A percentile compares a stretch with the other conserved stretches of the same genome.
Evolutionary conservation across 208 protist species (phyloP).

Genomic region (Acanthamoeba royreba): DNA sequence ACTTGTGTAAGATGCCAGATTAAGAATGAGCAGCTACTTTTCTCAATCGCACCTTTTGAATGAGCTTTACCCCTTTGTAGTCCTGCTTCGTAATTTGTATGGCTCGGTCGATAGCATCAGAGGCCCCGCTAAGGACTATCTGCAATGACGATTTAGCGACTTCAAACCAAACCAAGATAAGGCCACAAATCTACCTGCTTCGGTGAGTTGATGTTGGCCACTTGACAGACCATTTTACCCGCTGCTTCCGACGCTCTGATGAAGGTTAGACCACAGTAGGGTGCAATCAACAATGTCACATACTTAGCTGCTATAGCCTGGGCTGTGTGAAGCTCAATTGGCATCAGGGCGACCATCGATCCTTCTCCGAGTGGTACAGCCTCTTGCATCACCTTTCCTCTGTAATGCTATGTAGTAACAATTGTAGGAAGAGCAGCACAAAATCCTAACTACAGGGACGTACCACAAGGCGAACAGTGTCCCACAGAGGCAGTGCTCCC

Average conservation of each 20-base stretch:
- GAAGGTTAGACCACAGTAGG: too few species aligned
- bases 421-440: neutral
- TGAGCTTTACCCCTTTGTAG: neutral
- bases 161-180: too few species aligned
- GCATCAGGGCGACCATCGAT: slow-evolving; percentile 11
- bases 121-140: neutral
- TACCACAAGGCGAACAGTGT: neutral
- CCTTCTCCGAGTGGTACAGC: neutral
- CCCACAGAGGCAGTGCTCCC: neutral
- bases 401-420: neutral
- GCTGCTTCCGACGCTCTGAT: neutral
- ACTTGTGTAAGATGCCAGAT: neutral
- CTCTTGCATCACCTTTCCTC: slow-evolving; percentile 33
- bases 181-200: neutral
- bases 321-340: neutral
- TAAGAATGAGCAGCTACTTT: neutral
- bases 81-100: neutral
- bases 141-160: neutral
- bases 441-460: neutral
- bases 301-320: neutral
- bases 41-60: slow-evolving; percentile 17
- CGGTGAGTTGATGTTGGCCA: slow-evolving; percentile 45
- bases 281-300: neutral
- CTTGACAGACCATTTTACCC: neutral
- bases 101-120: neutral